phyloP scores from a whole-genome alignment of 2,329 filamentous ascomycete species.

The Aspergillus sp. region DNA sequence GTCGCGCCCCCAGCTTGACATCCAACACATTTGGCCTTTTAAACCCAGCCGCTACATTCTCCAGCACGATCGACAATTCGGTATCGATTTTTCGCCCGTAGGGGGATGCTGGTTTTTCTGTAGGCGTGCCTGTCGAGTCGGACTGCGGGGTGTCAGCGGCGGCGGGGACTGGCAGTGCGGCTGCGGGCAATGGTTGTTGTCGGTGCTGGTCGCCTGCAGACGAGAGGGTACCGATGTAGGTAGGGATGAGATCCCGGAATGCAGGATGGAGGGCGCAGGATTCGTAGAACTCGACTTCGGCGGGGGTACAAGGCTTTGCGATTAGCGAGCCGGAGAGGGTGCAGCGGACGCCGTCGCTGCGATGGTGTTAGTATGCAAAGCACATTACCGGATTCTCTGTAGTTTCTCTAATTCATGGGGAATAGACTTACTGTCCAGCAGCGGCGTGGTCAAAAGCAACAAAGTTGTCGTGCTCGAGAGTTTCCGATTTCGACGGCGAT shows the following conservation, averaged over 20 bases:
- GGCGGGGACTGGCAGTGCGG: constrained; percentile 4
- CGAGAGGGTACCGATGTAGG: constrained; percentile 71
- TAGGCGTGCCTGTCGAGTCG: constrained; percentile 11
- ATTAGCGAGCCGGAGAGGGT: constrained; percentile 77
- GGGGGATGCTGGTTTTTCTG: constrained; percentile 29
- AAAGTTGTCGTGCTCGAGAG: constrained; percentile 31
- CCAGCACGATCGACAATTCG: constrained; percentile 71
- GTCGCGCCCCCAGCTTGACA: constrained; percentile 75
- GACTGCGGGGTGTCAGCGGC: constrained; percentile 9
- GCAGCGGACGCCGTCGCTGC: constrained; percentile 81
- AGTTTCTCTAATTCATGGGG: not conserved
- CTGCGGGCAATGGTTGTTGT: constrained; percentile 15
- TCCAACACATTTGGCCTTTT: constrained; percentile 83
- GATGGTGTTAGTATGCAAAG: constrained; percentile 1
- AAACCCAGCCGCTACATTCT: constrained; percentile 77
- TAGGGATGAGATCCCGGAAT: constrained; percentile 74
- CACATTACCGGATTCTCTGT: too few species aligned
- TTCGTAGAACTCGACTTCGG: constrained; percentile 88
- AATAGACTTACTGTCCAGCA: constrained; percentile 43
- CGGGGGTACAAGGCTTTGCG: constrained; percentile 84
- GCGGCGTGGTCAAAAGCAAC: constrained; percentile 41
- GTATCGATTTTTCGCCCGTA: constrained; percentile 63
- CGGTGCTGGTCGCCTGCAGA: constrained; percentile 51
- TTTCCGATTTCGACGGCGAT: constrained; percentile 25
- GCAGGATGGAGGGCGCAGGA: constrained; percentile 61